Base-by-base conservation (phyloP, 2,329 filamentous ascomycete genomes). In the Exophiala oligosperma region DNA sequence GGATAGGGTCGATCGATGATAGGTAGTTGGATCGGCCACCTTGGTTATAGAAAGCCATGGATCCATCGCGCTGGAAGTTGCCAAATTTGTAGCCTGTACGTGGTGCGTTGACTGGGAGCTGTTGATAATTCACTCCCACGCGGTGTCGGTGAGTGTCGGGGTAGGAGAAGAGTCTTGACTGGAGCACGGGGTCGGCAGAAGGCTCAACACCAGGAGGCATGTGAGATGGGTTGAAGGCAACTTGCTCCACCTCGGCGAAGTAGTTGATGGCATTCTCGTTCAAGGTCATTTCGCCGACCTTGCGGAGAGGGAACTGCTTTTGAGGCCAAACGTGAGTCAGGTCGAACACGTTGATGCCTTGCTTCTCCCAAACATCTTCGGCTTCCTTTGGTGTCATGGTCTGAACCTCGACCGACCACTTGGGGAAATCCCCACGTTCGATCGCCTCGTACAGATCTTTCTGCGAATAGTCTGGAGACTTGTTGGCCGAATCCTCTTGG, bases 31-130 rank as follows among this genome's bases (percentile, higher is more conserved):
- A 80, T 61, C 84, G 80, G 2, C 79, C 75, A 52, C 84, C 83
- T 66, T 86, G 83, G 73, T 91, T 88, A 57, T 81, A 79, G 66
- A 85, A 84, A 1, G 85, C 82, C 87, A 91, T 91, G 59, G 72
- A 69, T 14, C 89, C 89, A 68, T 91, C 88, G 61, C 89, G 84
- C 71, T 91, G 87, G 78, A 85, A 89, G 63, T 88, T 79, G 79
- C 83, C 79, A 74, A 76, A 77, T 77, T 74, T 68, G 76, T 72
- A 76, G 77, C 65, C 73, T 62, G 63, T 68, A 63, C 78, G 59
- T 55, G 83, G 80, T 52, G 77, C 77, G 73, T 87, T 87, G 65
- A 84, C 81, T 23, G 84, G 84, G 54, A 87, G 81, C 68, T 87
- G 83, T 64, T 85, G 81, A 72, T 85, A 87, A 74, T 88, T 88